Evolutionary conservation across 2,329 filamentous ascomycete species (phyloP), one percentile per base, ranked within the genome.

Genomic region (Phaeoacremonium minimum): DNA sequence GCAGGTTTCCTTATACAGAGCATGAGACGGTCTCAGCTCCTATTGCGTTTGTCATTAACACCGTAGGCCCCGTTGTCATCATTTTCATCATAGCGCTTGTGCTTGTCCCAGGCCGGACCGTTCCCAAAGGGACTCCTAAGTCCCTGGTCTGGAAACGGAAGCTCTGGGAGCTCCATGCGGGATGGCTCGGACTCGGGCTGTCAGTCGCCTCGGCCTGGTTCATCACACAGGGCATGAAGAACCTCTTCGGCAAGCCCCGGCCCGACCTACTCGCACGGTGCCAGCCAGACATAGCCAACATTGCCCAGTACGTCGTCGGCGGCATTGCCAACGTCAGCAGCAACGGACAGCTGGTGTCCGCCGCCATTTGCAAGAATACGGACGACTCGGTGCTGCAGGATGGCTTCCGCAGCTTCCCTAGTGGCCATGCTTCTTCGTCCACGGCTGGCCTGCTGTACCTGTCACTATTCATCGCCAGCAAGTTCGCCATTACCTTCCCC

Each of bases 151-250:
- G 87, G 81, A 78, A 77, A 55, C 76, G 87, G 46, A 95, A 93
- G 63, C 58, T 95, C 2, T 96, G 91, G 89, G 90, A 96, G 59
- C 80, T 87, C 57, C 88, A 96, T 55, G 80, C 80, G 3, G 89
- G 87, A 40, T 87, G 84, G 79, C 78, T 95, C 51, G 90, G 90
- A 0, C 71, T 95, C 4, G 86, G 72, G 1, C 68, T 95, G 14
- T 79, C 85, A 4, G 67, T 88, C 8, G 79, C 82, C 3, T 70
- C 77, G 3, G 75, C 85, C 5, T 94, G 85, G 67, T 80, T 93
- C 60, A 80, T 94, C 50, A 91, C 89, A 1, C 81, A 87, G 49
- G 86, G 84, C 34, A 80, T 95, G 71, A 96, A 96, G 73, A 87
- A 83, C 52, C 65, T 80, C 32, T 80, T 78, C 42, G 79, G 79